Evolutionary conservation across 129 eudicot genomes (phyloP), one percentile per base, ranked within the genome.

Genomic region (Saussurea involucrata): DNA sequence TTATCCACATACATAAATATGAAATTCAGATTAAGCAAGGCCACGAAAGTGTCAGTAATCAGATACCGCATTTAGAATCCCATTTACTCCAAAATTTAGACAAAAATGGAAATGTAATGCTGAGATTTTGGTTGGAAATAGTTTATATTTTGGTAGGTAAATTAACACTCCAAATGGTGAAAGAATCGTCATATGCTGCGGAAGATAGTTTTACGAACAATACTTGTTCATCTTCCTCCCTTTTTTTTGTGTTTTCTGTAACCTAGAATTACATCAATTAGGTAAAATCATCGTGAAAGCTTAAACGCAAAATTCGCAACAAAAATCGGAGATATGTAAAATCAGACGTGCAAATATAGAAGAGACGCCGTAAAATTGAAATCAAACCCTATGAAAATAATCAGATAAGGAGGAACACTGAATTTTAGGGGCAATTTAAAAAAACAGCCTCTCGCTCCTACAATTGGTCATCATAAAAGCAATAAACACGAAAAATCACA

Each of bases 301-400:
- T 24, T 63, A 3, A 9, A 10, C n/a, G 15, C 32, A 63, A 63
- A 24, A 28, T 63, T 28, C 61, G 4, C 61, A 53, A 53, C 9
- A 53, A 53, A 53, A 53, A 53, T 53, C 61, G n/a, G 32, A 63
- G 17, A 24, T 11, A 63, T 24, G 68, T 27, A 10, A 25, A 63
- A 63, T 63, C 20, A 63, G 75, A 70, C 75, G 63, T 42, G 27
- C 29, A 68, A 33, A 68, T 68, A 68, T 31, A 11, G 11, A 49
- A 49, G 60, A 49, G 6, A 49, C 4, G 21, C 60, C 60, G 5
- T 8, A 49, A 49, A 49, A 49, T 1, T 49, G 60, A 53, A 53
- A 53, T 53, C 61, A 27, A 71, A 71, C n/a, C 75, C 64, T 46
- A 71, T 27, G 8, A 53, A 53, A 5, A 71, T 71, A 24, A 70